phyloP scores from a whole-genome alignment of 2,329 filamentous ascomycete genomes.

The Stagonosporopsis vannaccii region DNA sequence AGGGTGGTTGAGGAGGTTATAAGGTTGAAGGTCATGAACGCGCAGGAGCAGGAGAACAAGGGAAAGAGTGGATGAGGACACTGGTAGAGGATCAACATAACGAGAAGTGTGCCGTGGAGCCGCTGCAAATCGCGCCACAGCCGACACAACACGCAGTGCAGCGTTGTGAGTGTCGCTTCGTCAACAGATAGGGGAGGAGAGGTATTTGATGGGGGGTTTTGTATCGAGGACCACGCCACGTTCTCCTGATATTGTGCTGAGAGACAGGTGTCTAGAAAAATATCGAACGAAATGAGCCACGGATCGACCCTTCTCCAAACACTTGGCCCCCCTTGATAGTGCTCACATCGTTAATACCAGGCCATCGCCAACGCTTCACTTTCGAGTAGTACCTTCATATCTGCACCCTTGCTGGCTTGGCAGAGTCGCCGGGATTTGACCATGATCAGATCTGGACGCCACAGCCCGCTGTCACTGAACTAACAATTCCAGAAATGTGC shows the following conservation, averaged over 20 bases:
- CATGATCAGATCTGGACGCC: neutral
- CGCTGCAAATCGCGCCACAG: neutral
- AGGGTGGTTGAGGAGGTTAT: slow-evolving; percentile 83
- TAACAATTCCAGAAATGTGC: slow-evolving; percentile 37
- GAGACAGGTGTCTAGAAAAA: neutral
- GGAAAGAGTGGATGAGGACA: slow-evolving; percentile 29
- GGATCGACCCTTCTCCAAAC: neutral
- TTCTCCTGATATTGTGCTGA: neutral
- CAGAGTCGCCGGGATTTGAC: neutral
- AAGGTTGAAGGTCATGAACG: slow-evolving; percentile 46
- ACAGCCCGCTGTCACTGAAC: slow-evolving; percentile 7
- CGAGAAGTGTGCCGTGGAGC: neutral
- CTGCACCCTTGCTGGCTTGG: neutral
- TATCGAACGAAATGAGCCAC: neutral
- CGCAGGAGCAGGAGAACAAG: slow-evolving; percentile 39
- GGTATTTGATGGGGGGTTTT: neutral
- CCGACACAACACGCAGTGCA: neutral
- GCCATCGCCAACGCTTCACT: neutral
- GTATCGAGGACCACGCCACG: neutral
- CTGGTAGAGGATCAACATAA: neutral
- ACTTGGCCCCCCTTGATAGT: neutral
- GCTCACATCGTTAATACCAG: neutral
- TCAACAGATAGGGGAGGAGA: neutral
- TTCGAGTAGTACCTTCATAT: neutral
- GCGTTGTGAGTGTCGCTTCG: neutral